Evolutionary conservation across 345 rosid genomes (phyloP).

Genomic region (Linum tenue): DNA sequence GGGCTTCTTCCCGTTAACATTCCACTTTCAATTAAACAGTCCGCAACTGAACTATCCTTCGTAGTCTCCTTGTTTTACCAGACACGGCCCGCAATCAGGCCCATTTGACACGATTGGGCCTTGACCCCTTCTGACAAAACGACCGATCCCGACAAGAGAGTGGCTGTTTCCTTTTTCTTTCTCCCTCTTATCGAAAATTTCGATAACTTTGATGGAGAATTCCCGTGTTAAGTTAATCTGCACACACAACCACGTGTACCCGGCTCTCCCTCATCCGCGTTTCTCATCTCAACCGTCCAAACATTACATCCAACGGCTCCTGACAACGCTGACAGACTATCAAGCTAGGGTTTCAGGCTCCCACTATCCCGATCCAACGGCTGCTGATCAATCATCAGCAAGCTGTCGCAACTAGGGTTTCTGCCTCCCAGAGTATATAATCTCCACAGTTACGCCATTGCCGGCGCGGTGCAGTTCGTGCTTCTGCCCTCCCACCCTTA

Average conservation of each 20-base stretch:
- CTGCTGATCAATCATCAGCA: neutral
- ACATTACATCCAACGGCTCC: neutral
- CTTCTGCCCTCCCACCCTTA: conserved; percentile 38
- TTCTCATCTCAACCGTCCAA: neutral
- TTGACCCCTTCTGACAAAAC: neutral
- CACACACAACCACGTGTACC: neutral
- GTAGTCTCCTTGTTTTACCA: neutral
- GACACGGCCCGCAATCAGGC: neutral
- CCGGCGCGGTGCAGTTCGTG: conserved; percentile 44
- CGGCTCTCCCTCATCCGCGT: neutral
- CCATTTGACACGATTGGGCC: neutral
- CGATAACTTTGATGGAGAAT: neutral
- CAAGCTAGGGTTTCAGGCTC: conserved; percentile 27
- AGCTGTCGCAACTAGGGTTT: neutral
- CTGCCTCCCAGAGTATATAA: conserved; percentile 22
- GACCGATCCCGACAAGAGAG: neutral
- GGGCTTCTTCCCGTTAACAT: no score
- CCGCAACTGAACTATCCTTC: no score
- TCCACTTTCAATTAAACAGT: no score
- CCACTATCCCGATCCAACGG: conserved; percentile 1
- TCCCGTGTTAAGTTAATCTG: neutral
- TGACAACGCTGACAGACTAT: neutral
- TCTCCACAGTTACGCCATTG: neutral
- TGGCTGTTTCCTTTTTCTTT: no score
- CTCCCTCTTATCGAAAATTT: neutral